Percentiles rank a stretch among this genome's conserved stretches.
Evolutionary conservation across 441 rosid species (phyloP).

Genomic region (Syzygium syzygioides): DNA sequence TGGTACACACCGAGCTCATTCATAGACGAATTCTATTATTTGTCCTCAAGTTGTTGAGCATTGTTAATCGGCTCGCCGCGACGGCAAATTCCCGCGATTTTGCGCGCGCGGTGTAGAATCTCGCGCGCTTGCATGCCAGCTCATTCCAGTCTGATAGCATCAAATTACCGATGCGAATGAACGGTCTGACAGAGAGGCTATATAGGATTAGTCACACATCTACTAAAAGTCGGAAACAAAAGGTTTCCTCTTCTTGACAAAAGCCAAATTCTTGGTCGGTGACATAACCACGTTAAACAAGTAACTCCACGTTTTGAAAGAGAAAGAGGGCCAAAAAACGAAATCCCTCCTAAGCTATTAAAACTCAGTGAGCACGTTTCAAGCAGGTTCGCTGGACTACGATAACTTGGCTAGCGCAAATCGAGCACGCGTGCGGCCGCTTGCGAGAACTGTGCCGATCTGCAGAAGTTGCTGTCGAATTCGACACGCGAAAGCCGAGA

Average conservation of each 20-base stretch:
- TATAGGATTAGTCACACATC: background rate
- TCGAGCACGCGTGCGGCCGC: background rate
- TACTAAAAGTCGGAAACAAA: background rate
- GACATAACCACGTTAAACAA: background rate
- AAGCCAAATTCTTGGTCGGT: background rate
- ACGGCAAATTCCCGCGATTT: background rate
- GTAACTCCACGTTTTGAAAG: too few species aligned
- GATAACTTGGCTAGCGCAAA: background rate
- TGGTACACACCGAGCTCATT: background rate
- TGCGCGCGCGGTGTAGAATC: background rate
- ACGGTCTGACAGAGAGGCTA: background rate
- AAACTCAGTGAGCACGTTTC: too few species aligned
- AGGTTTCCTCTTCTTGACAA: background rate
- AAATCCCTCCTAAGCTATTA: too few species aligned
- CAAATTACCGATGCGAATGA: background rate
- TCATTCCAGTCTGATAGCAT: background rate
- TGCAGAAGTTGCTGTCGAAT: background rate
- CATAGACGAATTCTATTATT: background rate
- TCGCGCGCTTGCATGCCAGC: rapidly evolving
- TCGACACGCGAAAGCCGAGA: too few species aligned
- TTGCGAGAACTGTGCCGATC: rapidly evolving
- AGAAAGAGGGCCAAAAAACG: too few species aligned
- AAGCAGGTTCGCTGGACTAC: too few species aligned
- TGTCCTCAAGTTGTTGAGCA: background rate
- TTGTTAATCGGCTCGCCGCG: rapidly evolving